These are phyloP conservation scores for Phytophthora multivora DNA, from an alignment of 352 stramenopile species.

Conservation along the genomic window DNA sequence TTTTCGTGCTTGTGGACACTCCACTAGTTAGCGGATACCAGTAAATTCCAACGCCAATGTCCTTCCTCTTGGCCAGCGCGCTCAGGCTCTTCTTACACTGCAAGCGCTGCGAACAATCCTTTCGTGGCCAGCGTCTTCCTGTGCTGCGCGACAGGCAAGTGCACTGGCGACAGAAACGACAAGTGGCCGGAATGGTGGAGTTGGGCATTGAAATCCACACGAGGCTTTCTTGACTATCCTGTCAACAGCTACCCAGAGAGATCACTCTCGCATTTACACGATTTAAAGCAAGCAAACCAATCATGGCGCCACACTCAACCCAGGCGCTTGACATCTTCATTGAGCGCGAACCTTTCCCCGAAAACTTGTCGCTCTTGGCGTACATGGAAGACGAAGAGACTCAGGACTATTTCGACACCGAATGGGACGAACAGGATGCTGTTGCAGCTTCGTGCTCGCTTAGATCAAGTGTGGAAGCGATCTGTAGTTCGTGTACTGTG, in stretches of 20 bases:
- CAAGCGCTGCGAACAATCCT: constrained; percentile 11
- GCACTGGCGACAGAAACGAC: constrained; percentile 32
- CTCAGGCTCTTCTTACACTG: constrained; percentile 12
- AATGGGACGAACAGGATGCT: constrained; percentile 22
- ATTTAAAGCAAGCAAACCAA: constrained; percentile 9
- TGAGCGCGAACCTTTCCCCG: constrained; percentile 17
- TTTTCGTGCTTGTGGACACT: too few species aligned
- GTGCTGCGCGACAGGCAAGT: constrained; percentile 24
- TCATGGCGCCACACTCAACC: constrained; percentile 11
- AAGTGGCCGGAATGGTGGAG: constrained; percentile 16
- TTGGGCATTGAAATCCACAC: constrained; percentile 14
- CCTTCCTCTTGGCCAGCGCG: background rate
- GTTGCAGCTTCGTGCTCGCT: background rate
- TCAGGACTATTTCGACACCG: constrained; percentile 21
- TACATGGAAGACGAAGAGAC: constrained; percentile 30
- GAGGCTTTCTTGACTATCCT: constrained; percentile 15
- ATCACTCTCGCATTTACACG: constrained; percentile 26
- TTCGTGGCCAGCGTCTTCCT: constrained; percentile 4
- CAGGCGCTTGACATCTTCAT: constrained; percentile 27
- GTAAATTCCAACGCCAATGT: background rate
- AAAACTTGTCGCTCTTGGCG: constrained; percentile 29
- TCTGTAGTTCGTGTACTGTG: constrained; percentile 11
- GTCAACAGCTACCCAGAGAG: constrained; percentile 3
- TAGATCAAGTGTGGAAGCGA: constrained; percentile 13
- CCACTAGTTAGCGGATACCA: too few species aligned